phyloP scores from a whole-genome alignment of 2,329 filamentous ascomycete genomes.

The Colletotrichum spinosum region DNA sequence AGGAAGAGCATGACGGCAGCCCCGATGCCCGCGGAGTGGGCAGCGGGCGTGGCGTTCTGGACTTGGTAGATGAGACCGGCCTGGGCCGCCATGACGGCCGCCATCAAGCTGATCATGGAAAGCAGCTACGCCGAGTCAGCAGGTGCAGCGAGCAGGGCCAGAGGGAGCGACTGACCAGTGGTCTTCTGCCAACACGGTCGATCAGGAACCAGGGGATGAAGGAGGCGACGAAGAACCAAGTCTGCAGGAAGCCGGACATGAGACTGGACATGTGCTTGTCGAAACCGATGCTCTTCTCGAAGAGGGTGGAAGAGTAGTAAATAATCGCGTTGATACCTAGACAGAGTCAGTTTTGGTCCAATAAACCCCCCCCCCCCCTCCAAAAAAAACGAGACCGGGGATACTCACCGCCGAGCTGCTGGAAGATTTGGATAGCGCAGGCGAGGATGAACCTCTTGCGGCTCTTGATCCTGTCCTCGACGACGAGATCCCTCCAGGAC shows the following conservation, averaged over 20 bases:
- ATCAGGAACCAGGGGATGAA: constrained; percentile 61
- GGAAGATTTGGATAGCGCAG: constrained; percentile 47
- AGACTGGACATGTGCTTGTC: constrained; percentile 57
- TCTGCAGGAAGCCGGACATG: constrained; percentile 65
- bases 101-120: constrained; percentile 54
- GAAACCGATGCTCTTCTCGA: constrained; percentile 57
- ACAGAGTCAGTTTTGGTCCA: too few relatives aligned
- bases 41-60: constrained; percentile 47
- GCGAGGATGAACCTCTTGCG: constrained; percentile 46
- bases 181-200: constrained; percentile 56
- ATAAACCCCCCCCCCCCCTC: too few relatives aligned
- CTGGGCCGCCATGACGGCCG: constrained; percentile 54
- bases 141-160: constrained; percentile 17
- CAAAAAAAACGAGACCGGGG: too few relatives aligned
- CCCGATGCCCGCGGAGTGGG: constrained; percentile 49
- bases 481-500: constrained; percentile 46
- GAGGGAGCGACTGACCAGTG: not conserved
- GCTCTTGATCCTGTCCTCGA: constrained; percentile 47
- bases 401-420: constrained; percentile 54
- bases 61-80: constrained; percentile 54
- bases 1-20: constrained; percentile 55
- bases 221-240: constrained; percentile 55
- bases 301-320: constrained; percentile 60
- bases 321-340: constrained; percentile 59
- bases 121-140: constrained; percentile 44